Conservation (phyloP, 495 filamentous ascomycete genomes). For the Penicillium tannophilum region DNA sequence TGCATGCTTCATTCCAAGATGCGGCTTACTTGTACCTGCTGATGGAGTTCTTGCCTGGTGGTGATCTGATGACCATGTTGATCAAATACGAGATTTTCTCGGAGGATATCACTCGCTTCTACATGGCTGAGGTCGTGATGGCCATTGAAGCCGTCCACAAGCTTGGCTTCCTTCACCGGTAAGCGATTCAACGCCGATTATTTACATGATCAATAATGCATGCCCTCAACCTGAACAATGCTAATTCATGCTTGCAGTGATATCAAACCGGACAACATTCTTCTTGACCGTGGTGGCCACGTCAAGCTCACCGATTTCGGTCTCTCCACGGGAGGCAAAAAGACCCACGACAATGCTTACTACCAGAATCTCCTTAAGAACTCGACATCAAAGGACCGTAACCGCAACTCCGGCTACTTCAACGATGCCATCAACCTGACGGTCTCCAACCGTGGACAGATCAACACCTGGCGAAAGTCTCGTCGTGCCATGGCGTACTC, state of each 20-base stretch:
- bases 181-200: conserved; percentile 29
- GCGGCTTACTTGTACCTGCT: conserved; percentile 94
- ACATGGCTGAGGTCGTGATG: conserved; percentile 97
- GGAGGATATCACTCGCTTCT: conserved; percentile 97
- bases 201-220: background rate
- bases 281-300: conserved; percentile 91
- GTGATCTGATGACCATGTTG: conserved; percentile 99
- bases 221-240: background rate
- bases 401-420: conserved; percentile 81
- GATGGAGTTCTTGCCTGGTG: conserved; percentile 98
- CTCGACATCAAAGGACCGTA: conserved; percentile 68
- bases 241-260: conserved; percentile 62
- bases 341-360: conserved; percentile 96
- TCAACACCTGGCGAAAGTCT: conserved; percentile 98
- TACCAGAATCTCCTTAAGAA: conserved; percentile 94
- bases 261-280: conserved; percentile 98
- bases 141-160: conserved; percentile 98
- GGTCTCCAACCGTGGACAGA: conserved; percentile 92
- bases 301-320: conserved; percentile 99
- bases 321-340: conserved; percentile 96
- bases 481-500: conserved; percentile 95
- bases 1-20: conserved; percentile 98
- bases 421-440: conserved; percentile 98
- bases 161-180: conserved; percentile 98
- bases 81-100: conserved; percentile 99